Base-by-base conservation (phyloP, 176 grass and related monocot species). In the Leersia perrieri region DNA sequence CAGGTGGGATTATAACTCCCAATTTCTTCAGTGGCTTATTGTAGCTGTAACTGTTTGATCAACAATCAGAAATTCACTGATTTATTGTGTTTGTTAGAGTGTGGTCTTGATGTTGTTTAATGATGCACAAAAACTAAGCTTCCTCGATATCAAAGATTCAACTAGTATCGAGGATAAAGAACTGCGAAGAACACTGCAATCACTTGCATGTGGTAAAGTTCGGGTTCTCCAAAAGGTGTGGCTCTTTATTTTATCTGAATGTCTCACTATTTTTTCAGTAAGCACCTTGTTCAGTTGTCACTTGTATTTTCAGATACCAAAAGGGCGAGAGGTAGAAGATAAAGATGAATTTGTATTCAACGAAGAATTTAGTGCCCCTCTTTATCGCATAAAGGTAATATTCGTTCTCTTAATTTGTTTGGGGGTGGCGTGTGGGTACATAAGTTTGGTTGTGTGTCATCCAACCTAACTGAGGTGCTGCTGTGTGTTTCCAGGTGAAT, bases 91-190 rank as follows among this genome's bases (percentile, higher is more conserved):
- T 27, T 74, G 64, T 84, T 77, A 98, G 97, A 90, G 89, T 83
- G 91, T 99, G 80, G 97, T 99, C 70, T 77, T 99, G 84, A 93
- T 96, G 90, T 78, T 99, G 80, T 99, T 99, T 81, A 99, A 99
- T 80, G 93, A 96, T 29, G 82, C 97, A 45, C 79, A 99, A 91
- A 99, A 92, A 66, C 82, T 99, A 35, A 96, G 92, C 65, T 99
- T 99, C 36, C 82, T 90, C 31, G 97, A 94, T 64, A 96, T 99
- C 39, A 93, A 96, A 60, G 97, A 99, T 70, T 99, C 93, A 1
- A 96, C 97, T 55, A 71, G 89, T 68, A 99, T 99, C 32, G 93
- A 96, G 80, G 97, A 96, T 92, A 99, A 95, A 94, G 97, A 99
- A 95, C 66, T 99, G 82, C 95, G 93, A 81, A 89, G 93, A 67